A percentile compares a stretch with the other conserved stretches of the same genome.
Evolutionary conservation across 2,329 filamentous ascomycete genomes (phyloP).

Genomic region (Dothideomycetidae sp.): DNA sequence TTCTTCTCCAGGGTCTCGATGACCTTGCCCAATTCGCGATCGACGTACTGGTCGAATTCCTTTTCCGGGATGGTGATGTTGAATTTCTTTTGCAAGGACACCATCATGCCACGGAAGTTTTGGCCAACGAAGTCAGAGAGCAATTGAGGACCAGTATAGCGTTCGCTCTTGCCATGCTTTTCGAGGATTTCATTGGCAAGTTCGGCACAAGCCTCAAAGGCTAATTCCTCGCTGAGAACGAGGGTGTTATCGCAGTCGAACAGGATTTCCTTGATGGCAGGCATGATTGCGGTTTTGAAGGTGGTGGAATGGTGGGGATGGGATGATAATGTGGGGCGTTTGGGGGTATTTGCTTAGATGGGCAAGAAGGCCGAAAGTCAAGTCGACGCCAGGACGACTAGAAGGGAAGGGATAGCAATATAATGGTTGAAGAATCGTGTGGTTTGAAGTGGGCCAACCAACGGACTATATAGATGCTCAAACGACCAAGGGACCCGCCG

Average conservation of each 20-base stretch:
- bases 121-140: constrained; percentile 82
- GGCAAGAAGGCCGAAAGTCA: no score
- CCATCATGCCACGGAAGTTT: constrained; percentile 89
- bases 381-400: no score
- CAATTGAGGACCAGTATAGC: constrained; percentile 65
- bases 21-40: constrained; percentile 66
- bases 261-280: constrained; percentile 35
- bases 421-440: no score
- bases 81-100: constrained; percentile 59
- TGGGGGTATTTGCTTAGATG: no score
- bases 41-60: constrained; percentile 62
- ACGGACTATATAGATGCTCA: no score
- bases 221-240: constrained; percentile 77
- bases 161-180: constrained; percentile 46
- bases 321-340: no score
- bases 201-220: constrained; percentile 81
- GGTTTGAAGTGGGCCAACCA: no score
- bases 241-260: constrained; percentile 71
- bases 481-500: no score
- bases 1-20: constrained; percentile 62
- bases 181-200: constrained; percentile 76
- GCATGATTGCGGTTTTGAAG: no score
- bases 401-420: no score
- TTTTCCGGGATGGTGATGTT: constrained; percentile 53
- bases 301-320: no score